Base-by-base conservation (phyloP, 140 eudicot species). In the Senecio squalidus region DNA sequence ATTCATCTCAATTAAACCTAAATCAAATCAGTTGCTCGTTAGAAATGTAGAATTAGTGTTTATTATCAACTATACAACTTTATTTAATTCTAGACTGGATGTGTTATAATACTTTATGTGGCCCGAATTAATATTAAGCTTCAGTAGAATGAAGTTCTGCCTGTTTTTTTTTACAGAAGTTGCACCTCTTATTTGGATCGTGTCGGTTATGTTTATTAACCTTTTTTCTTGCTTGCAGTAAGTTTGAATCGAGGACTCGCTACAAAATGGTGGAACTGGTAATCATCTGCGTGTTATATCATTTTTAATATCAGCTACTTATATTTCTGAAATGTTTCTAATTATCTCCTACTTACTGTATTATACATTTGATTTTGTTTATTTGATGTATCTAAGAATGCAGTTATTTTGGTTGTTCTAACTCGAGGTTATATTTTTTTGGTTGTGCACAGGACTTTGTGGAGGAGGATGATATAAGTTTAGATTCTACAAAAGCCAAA, bases 401-500 rank as follows among this genome's bases (percentile, higher is more conserved):
- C 18, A 60, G 2, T 48, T 48, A 36, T 51, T 58, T 41, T 64
- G 17, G 60, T 59, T 18, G 18, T 55, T 57, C 14, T 54, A 58
- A 46, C 25, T 23, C 44, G 11, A 46, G 52, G 33, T 64, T 58
- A 21, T 53, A 34, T 38, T 28, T 38, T 28, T 23, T 39, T 17
- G 30, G 22, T 28, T 67, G 29, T 62, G 40, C 51, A 26, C 74
- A 79, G 78, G 78, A 68, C 62, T 75, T 41, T 80, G 62, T 74
- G 72, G 80, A 62, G 43, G 87, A 77, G 69, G 93, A 78, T 53
- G 93, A 78, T 71, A 64, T 30, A 49, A 71, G 58, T 29, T 60
- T 86, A 66, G 93, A 86, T 39, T 41, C 83, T 49, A 80, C 85
- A 27, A 78, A 88, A 52, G 85, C 89, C 34, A 86, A 78, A 83